Evolutionary conservation across 2,329 filamentous ascomycete genomes (phyloP), one percentile per base, ranked within the genome.

Genomic region (Rachicladosporium sp.): DNA sequence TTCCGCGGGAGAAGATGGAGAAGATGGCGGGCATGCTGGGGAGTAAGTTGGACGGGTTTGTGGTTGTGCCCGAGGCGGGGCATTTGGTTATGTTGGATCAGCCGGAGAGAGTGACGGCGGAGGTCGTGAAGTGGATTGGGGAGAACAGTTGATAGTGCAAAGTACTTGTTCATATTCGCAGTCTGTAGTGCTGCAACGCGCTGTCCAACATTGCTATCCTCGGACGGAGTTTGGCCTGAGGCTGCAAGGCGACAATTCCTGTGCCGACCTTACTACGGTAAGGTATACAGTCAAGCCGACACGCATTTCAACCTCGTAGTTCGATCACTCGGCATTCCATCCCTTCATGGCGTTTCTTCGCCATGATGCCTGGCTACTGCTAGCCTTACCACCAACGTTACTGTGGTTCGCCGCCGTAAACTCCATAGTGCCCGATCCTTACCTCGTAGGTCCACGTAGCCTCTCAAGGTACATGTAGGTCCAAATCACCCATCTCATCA

Each of bases 371-470:
- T 27, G 23, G 23, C 23, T 27, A 27, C 7, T 27, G 7, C 23
- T 27, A 27, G 23, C 23, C 5, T 8, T 52, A 12, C 43, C 45
- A 11, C 49, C 50, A 3, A 44, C 53, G 9, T 46, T 45, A 19
- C 33, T 41, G 46, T 60, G 56, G 59, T 56, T 51, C 40, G 38
- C 33, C 21, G 42, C 47, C 36, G 67, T 77, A 48, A 67, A 68
- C 44, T 48, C 56, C 30, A 53, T 59, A 36, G 69, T 78, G 33
- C 67, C 69, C 34, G 67, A 71, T 38, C 73, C 76, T 23, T 80
- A 80, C 55, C 68, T 80, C 12, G 70, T 73, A 59, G 50, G 66
- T 57, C 21, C n/a, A 13, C 3, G 29, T 54, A 32, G 29, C 32
- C 36, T 29, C 23, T 33, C 10, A 6, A n/a, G 33, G 33, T 12